Evolutionary conservation across 2,329 filamentous ascomycete genomes (phyloP).

Genomic region (Xylariaceae sp.): DNA sequence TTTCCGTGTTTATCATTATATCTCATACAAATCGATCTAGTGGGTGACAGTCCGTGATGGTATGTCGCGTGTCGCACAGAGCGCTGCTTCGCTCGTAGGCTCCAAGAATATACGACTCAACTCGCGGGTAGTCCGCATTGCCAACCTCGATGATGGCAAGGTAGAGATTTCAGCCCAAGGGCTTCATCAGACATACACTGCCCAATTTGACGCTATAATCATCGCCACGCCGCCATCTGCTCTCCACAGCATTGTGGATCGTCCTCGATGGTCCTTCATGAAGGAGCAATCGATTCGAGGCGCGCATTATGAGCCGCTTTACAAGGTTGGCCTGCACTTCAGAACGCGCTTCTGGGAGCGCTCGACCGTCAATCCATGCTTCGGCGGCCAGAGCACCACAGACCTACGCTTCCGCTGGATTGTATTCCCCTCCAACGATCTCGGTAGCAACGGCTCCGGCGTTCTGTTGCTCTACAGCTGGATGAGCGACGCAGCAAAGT

Average conservation of each 20-base stretch:
- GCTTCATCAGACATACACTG: not conserved
- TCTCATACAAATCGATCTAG: no score
- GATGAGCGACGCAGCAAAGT: slow-evolving; percentile 26
- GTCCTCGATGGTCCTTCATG: slow-evolving; percentile 21
- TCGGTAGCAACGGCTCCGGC: slow-evolving; percentile 17
- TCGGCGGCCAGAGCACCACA: slow-evolving; percentile 26
- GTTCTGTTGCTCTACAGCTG: slow-evolving; percentile 24
- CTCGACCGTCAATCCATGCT: slow-evolving; percentile 5
- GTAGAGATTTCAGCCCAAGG: not conserved
- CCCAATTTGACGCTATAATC: slow-evolving; percentile 5
- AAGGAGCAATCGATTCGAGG: slow-evolving; percentile 23
- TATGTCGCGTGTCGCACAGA: slow-evolving; percentile 10
- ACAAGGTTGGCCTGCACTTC: slow-evolving; percentile 30
- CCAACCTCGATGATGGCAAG: not conserved
- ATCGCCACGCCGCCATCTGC: slow-evolving; percentile 9
- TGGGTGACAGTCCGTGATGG: slow-evolving; percentile 15
- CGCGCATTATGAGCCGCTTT: slow-evolving; percentile 22
- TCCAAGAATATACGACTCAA: slow-evolving; percentile 4
- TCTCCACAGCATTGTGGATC: slow-evolving; percentile 5
- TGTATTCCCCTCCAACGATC: slow-evolving; percentile 26
- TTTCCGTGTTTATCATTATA: not conserved
- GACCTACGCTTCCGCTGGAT: slow-evolving; percentile 30
- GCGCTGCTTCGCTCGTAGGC: slow-evolving; percentile 6
- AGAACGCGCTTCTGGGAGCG: slow-evolving; percentile 27
- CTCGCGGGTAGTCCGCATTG: not conserved